A percentile compares a stretch with the other conserved stretches of the same genome.
Evolutionary conservation across 768 basidiomycete species (phyloP).

Genomic region (Podaxis sp.): DNA sequence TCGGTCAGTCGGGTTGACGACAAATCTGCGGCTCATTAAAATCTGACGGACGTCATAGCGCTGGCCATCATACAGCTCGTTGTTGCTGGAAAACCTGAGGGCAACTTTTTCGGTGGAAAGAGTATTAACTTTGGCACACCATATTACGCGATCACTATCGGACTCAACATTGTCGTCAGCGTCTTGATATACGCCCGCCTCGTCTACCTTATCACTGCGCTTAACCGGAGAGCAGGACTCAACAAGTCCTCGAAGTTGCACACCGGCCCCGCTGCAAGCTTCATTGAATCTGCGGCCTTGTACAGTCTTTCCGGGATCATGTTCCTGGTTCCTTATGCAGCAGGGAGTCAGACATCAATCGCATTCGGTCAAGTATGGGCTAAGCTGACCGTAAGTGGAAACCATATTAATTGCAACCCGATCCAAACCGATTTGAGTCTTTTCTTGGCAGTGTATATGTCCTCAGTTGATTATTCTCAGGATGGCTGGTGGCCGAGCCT

Average conservation of each 20-base stretch:
- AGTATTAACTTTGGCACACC: constrained; percentile 36
- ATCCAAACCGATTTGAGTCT: background rate
- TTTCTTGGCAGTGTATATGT: constrained; percentile 13
- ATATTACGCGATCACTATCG: constrained; percentile 39
- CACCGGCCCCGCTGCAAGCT: constrained; percentile 33
- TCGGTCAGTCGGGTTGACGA: constrained; percentile 21
- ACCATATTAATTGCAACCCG: background rate
- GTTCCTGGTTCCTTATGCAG: constrained; percentile 37
- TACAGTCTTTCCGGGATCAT: constrained; percentile 37
- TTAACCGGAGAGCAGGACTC: constrained; percentile 18
- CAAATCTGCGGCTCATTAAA: background rate
- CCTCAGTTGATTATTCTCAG: constrained; percentile 17
- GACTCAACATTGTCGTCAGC: constrained; percentile 41
- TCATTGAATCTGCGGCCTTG: constrained; percentile 39
- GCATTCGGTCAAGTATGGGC: constrained; percentile 41
- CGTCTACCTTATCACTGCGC: constrained; percentile 24
- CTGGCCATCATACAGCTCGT: constrained; percentile 40
- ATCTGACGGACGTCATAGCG: constrained; percentile 22
- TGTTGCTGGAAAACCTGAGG: constrained; percentile 35
- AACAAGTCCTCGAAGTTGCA: constrained; percentile 30
- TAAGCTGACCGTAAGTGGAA: constrained; percentile 35
- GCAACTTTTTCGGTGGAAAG: constrained; percentile 37
- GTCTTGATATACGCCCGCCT: constrained; percentile 38
- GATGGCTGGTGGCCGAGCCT: constrained; percentile 13
- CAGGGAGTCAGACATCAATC: constrained; percentile 29